A percentile compares a stretch with the other conserved stretches of the same genome.
Conservation (phyloP, 75 land plant genomes). For the Gnetum montanum region DNA sequence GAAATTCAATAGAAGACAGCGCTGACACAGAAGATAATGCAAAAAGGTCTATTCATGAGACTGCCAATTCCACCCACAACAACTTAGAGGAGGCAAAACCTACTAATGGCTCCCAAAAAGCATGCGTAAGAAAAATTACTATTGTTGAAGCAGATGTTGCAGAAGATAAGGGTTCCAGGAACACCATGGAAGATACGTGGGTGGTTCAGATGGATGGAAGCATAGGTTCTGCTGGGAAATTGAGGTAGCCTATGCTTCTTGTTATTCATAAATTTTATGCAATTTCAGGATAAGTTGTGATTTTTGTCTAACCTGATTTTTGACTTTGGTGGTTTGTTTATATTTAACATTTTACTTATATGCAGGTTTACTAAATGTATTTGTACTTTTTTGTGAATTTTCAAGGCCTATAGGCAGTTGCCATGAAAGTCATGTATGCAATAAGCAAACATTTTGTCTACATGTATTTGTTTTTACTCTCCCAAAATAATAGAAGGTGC, state of each 20-base stretch:
- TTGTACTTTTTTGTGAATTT: no score
- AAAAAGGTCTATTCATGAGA: not conserved
- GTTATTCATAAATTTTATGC: not conserved
- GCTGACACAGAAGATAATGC: not conserved
- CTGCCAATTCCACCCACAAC: not conserved
- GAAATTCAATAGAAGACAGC: not conserved
- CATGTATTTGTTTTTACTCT: no score
- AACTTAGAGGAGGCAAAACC: not conserved
- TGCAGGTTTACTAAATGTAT: no score
- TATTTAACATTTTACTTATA: no score
- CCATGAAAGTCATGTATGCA: no score
- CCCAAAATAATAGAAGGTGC: no score
- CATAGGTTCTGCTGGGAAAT: constrained; percentile 26
- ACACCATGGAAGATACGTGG: constrained; percentile 79
- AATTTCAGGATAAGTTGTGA: not conserved
- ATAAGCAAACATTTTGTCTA: no score
- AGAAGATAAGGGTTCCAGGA: constrained; percentile 70
- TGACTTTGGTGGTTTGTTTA: not conserved
- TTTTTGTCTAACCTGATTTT: not conserved
- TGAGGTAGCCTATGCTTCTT: constrained; percentile 33
- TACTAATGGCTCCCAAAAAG: not conserved
- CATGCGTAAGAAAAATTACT: not conserved
- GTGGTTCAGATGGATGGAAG: constrained; percentile 42
- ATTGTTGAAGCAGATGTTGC: constrained; percentile 61
- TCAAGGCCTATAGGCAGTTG: no score